phyloP scores from a whole-genome alignment of 257 asterid genomes.

The Solanum chilense region DNA sequence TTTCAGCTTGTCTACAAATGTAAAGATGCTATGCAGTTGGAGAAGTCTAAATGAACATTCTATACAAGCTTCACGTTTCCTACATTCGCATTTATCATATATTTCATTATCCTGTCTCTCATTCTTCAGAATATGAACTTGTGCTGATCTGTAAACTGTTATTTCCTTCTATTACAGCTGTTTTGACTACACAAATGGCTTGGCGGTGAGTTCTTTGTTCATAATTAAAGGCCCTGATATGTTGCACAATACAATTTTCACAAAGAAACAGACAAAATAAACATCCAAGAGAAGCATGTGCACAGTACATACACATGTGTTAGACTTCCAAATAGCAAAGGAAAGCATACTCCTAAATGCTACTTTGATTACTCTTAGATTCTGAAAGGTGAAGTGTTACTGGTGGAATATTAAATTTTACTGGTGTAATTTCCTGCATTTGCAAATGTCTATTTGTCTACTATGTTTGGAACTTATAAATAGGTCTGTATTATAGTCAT shows the following conservation, averaged over 20 bases:
- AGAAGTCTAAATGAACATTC: neutral
- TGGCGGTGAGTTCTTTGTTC: conserved; percentile 69
- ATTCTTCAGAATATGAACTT: neutral
- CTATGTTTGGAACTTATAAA: neutral
- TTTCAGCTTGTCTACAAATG: neutral
- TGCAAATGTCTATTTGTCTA: neutral
- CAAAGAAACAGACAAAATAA: neutral
- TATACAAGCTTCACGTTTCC: neutral
- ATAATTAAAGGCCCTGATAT: neutral
- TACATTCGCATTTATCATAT: neutral
- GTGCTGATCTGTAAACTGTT: neutral
- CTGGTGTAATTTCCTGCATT: neutral
- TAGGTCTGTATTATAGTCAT: neutral
- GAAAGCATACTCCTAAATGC: neutral
- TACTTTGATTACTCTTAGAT: neutral
- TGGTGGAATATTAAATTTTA: neutral
- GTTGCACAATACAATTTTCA: neutral
- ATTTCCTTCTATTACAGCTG: conserved; percentile 53
- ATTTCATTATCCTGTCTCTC: neutral
- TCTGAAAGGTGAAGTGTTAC: neutral
- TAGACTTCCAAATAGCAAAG: neutral
- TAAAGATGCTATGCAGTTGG: neutral
- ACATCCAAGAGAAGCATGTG: neutral
- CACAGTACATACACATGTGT: neutral
- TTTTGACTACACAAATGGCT: conserved; percentile 93